Conservation (phyloP, 164 flowering plant genomes). For the Magnolia changhungtana region DNA sequence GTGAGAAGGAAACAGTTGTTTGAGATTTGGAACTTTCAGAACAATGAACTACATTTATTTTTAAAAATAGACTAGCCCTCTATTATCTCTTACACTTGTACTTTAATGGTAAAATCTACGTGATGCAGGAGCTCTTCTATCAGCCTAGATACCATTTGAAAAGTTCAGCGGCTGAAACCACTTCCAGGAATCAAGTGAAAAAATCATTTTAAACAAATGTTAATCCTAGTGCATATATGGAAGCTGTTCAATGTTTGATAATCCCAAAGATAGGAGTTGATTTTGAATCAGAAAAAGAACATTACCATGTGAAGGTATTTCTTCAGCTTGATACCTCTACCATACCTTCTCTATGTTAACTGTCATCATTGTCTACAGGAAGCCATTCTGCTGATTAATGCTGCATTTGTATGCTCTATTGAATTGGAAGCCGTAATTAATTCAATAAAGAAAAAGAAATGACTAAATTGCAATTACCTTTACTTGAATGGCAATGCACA, state of each 20-base stretch:
- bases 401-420: too few species aligned
- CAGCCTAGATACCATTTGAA: constrained; percentile 17
- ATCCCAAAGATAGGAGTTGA: constrained; percentile 36
- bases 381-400: too few species aligned
- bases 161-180: constrained; percentile 20
- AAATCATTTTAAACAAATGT: constrained; percentile 35
- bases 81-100: neutral
- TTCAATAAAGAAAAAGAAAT: too few species aligned
- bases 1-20: neutral
- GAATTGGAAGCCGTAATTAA: too few species aligned
- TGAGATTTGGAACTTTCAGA: neutral
- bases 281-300: constrained; percentile 40
- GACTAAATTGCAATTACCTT: too few species aligned
- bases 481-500: too few species aligned
- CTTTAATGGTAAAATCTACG: neutral
- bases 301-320: constrained; percentile 47
- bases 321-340: neutral
- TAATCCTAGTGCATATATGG: constrained; percentile 33
- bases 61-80: neutral
- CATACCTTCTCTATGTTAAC: neutral
- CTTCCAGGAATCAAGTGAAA: constrained; percentile 22
- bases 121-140: constrained; percentile 27
- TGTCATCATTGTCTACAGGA: neutral
- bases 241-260: constrained; percentile 22
- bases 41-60: neutral